phyloP scores from a whole-genome alignment of 805 yeast species.

The Candida qinlingensis region DNA sequence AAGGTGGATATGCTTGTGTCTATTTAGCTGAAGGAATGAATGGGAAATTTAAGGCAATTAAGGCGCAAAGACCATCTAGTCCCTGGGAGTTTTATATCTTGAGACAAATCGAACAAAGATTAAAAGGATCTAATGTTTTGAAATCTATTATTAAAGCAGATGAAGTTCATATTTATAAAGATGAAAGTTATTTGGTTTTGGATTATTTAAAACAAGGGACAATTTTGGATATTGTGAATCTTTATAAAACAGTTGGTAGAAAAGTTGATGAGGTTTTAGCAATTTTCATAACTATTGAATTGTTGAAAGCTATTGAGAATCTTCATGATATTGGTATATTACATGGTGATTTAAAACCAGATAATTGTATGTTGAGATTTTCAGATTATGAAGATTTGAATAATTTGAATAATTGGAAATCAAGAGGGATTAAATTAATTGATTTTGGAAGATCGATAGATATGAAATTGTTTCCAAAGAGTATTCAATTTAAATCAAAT shows the following conservation, averaged over 20 bases:
- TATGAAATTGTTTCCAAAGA: conserved; percentile 45
- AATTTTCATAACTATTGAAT: conserved; percentile 58
- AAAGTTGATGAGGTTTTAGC: conserved; percentile 56
- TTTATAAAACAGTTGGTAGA: conserved; percentile 30
- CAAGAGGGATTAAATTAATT: conserved; percentile 56
- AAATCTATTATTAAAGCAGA: conserved; percentile 45
- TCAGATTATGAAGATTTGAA: conserved; percentile 27
- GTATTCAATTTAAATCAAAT: conserved; percentile 50
- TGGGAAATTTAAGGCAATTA: conserved; percentile 59
- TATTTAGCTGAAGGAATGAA: conserved; percentile 59
- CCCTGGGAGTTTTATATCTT: conserved; percentile 82
- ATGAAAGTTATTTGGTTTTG: conserved; percentile 23
- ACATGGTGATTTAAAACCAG: conserved; percentile 85
- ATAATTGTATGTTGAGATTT: conserved; percentile 74
- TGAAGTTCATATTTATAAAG: conserved; percentile 38
- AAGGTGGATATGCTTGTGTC: conserved; percentile 78
- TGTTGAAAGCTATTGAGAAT: conserved; percentile 51
- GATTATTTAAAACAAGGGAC: conserved; percentile 55
- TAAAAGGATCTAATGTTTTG: conserved; percentile 23
- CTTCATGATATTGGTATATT: conserved; percentile 65
- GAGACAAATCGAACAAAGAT: conserved; percentile 45
- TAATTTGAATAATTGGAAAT: conserved; percentile 39
- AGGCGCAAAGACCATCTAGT: conserved; percentile 63
- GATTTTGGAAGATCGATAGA: conserved; percentile 85
- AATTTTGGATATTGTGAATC: conserved; percentile 59